These are phyloP conservation scores for Scleroderma bovista DNA, from an alignment of 768 basidiomycete genomes.

Conservation along the genomic window DNA sequence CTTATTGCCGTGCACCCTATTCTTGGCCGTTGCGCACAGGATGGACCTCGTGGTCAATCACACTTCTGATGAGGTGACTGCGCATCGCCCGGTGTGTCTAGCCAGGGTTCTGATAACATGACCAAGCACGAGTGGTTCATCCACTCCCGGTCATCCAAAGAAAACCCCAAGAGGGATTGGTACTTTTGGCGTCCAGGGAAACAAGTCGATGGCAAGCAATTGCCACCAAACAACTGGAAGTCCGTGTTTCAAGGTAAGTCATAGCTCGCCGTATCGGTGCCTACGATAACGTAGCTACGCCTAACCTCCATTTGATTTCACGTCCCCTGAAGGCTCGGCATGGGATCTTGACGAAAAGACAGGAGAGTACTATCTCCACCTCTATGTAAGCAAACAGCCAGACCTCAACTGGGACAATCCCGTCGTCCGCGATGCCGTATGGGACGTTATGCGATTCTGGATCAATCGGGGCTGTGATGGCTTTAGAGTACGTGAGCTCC, in stretches of 20 bases:
- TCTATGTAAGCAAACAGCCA: conserved; percentile 63
- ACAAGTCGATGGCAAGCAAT: conserved; percentile 46
- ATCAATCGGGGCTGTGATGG: conserved; percentile 70
- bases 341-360: conserved; percentile 67
- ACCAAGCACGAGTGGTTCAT: conserved; percentile 67
- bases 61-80: conserved; percentile 53
- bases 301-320: neutral
- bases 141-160: conserved; percentile 45
- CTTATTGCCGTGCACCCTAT: conserved; percentile 3
- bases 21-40: conserved; percentile 28
- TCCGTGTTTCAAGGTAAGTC: conserved; percentile 55
- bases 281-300: neutral
- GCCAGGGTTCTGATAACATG: conserved; percentile 3
- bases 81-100: conserved; percentile 2
- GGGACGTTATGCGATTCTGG: conserved; percentile 69
- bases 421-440: conserved; percentile 51
- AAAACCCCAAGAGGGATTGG: conserved; percentile 64
- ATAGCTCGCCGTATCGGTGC: neutral
- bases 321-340: conserved; percentile 43
- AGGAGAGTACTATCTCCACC: conserved; percentile 68
- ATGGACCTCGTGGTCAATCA: conserved; percentile 80
- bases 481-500: conserved; percentile 49
- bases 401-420: conserved; percentile 77
- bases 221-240: conserved; percentile 72
- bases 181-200: conserved; percentile 68